These are phyloP conservation scores for Wickerhamia fluorescens DNA, from an alignment of 805 yeast species.

Conservation along the genomic window DNA sequence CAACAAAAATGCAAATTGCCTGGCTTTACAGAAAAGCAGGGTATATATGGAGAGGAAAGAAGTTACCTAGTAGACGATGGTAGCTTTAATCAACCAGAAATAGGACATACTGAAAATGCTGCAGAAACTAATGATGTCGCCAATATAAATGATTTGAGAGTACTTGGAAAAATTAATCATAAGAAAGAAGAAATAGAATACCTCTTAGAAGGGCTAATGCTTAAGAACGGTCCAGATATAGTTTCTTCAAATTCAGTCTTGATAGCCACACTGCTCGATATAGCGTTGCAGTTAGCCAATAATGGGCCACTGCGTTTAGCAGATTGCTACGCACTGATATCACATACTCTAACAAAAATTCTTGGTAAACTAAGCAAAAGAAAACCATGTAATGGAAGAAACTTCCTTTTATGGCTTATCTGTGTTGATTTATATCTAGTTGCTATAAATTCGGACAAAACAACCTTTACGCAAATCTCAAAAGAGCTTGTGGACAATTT, in stretches of 20 bases:
- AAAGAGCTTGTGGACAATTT: background rate
- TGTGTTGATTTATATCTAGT: background rate
- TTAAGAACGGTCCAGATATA: conserved; percentile 2
- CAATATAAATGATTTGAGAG: conserved; percentile 15
- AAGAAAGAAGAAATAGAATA: conserved; percentile 10
- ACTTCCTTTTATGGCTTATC: conserved; percentile 1
- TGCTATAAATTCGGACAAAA: background rate
- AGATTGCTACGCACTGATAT: background rate
- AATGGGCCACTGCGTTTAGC: no score
- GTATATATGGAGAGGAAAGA: no score
- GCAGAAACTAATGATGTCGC: no score
- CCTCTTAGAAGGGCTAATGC: conserved; percentile 12
- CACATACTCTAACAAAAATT: background rate
- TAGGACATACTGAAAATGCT: no score
- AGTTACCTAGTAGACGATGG: no score
- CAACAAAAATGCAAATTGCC: no score
- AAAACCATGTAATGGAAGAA: background rate
- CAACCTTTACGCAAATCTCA: background rate
- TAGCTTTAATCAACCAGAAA: no score
- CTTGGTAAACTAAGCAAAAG: background rate
- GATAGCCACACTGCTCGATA: conserved; percentile 7
- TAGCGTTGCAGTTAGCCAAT: no score
- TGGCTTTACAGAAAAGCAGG: no score
- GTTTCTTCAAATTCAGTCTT: conserved; percentile 1
- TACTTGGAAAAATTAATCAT: conserved; percentile 6